Evolutionary conservation across 2,329 filamentous ascomycete species (phyloP).

Genomic region (Xylariaceae sp.): DNA sequence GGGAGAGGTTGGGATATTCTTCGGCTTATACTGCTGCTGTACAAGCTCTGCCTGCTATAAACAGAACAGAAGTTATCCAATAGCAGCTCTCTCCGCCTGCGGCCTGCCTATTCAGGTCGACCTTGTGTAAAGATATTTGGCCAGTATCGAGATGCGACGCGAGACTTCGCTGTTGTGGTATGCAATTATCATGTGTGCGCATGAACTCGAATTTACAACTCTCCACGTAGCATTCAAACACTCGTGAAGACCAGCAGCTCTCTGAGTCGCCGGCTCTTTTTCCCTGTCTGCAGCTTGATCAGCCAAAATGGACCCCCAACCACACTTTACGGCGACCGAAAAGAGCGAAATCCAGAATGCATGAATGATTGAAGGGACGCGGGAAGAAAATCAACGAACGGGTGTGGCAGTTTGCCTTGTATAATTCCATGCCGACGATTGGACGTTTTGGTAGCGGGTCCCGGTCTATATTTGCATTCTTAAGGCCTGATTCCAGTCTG

Average conservation of each 20-base stretch:
- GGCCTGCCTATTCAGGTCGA: constrained; percentile 19
- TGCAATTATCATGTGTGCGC: no score
- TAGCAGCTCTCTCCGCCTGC: background rate
- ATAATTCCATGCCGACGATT: constrained; percentile 3
- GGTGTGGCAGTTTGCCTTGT: constrained; percentile 17
- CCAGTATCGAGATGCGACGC: no score
- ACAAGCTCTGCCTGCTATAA: no score
- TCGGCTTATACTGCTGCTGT: no score
- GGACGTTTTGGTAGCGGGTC: constrained; percentile 5
- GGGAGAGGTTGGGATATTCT: constrained; percentile 9
- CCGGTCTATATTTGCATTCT: constrained; percentile 31
- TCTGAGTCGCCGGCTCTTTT: constrained; percentile 15
- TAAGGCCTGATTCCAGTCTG: background rate
- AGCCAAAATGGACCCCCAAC: constrained; percentile 9
- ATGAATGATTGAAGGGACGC: background rate
- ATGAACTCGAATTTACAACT: no score
- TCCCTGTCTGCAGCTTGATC: constrained; percentile 11
- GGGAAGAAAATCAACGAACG: constrained; percentile 4
- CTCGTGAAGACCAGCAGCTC: background rate
- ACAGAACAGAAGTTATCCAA: no score
- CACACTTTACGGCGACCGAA: constrained; percentile 14
- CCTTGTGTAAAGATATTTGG: no score
- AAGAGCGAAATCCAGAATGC: constrained; percentile 1
- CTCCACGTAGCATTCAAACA: no score
- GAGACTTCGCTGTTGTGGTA: no score